phyloP scores from a whole-genome alignment of 805 yeast genomes.

The Zygoascus flipseniorum region DNA sequence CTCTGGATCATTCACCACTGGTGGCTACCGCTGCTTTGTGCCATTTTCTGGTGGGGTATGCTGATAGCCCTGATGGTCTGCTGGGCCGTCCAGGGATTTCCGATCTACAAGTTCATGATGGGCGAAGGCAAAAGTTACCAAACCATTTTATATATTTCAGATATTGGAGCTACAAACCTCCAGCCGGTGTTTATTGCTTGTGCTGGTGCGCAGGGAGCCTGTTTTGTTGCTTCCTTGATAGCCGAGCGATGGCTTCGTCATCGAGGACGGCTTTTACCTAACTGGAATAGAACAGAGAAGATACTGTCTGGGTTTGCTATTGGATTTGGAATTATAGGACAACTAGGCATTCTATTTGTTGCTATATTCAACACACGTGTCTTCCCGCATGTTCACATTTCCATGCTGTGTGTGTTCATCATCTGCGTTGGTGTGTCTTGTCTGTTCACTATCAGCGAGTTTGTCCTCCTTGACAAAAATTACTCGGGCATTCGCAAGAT shows the following conservation, averaged over 20 bases:
- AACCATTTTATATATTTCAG: constrained; percentile 61
- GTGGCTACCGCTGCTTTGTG: constrained; percentile 55
- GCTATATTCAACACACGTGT: constrained; percentile 59
- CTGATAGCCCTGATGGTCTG: constrained; percentile 64
- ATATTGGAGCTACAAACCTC: constrained; percentile 79
- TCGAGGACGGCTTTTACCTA: constrained; percentile 46
- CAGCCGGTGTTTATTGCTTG: constrained; percentile 80
- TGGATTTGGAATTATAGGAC: constrained; percentile 46
- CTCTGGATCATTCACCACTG: constrained; percentile 26
- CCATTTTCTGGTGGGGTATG: constrained; percentile 86
- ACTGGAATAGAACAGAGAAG: constrained; percentile 37
- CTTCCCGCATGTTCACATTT: constrained; percentile 43
- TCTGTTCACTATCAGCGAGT: constrained; percentile 37
- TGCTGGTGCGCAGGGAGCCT: constrained; percentile 67
- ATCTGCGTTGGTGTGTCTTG: constrained; percentile 51
- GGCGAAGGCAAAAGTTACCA: constrained; percentile 5
- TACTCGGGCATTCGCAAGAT: constrained; percentile 30
- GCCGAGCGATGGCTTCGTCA: constrained; percentile 58
- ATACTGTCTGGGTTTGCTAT: constrained; percentile 37
- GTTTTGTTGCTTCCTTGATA: constrained; percentile 54
- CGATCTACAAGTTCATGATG: background rate
- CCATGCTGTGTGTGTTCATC: constrained; percentile 70
- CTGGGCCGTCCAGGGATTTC: constrained; percentile 69
- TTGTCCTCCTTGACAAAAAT: constrained; percentile 38
- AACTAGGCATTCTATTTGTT: constrained; percentile 65